These are phyloP conservation scores for Trifolium dubium DNA, from an alignment of 306 rosid species.

Conservation along the genomic window DNA sequence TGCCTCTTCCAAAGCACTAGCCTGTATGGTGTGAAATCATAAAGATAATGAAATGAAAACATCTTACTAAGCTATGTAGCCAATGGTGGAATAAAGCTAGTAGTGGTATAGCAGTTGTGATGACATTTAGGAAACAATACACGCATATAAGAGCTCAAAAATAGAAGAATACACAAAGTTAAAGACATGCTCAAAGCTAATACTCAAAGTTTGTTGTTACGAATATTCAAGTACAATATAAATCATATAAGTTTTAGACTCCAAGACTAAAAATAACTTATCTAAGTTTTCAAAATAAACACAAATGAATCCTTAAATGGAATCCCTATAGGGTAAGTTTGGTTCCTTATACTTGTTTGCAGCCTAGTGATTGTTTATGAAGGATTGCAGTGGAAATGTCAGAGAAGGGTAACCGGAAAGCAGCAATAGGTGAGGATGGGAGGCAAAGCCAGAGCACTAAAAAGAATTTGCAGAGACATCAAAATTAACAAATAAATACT, in stretches of 20 bases:
- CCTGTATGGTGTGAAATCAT: constrained; percentile 53
- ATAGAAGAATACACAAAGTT: background rate
- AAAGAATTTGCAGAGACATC: constrained; percentile 6
- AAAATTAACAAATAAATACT: background rate
- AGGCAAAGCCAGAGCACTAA: background rate
- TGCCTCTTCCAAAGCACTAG: constrained; percentile 85
- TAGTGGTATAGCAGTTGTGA: background rate
- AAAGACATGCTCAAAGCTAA: background rate
- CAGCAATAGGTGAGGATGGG: background rate
- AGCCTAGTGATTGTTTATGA: background rate
- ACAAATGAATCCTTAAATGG: background rate
- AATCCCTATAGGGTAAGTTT: background rate
- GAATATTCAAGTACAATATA: background rate
- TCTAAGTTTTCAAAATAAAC: background rate
- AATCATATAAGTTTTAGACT: background rate
- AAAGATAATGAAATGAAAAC: constrained; percentile 28
- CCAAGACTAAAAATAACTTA: background rate
- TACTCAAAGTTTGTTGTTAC: background rate
- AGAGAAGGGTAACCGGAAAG: background rate
- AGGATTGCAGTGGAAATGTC: background rate
- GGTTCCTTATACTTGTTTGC: background rate
- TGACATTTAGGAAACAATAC: background rate
- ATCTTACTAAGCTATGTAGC: background rate
- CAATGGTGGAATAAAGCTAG: background rate
- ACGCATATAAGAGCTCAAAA: background rate